A percentile compares a stretch with the other conserved stretches of the same genome.
phyloP scores from a whole-genome alignment of 2,329 filamentous ascomycete genomes.

The Verticillium longisporum region DNA sequence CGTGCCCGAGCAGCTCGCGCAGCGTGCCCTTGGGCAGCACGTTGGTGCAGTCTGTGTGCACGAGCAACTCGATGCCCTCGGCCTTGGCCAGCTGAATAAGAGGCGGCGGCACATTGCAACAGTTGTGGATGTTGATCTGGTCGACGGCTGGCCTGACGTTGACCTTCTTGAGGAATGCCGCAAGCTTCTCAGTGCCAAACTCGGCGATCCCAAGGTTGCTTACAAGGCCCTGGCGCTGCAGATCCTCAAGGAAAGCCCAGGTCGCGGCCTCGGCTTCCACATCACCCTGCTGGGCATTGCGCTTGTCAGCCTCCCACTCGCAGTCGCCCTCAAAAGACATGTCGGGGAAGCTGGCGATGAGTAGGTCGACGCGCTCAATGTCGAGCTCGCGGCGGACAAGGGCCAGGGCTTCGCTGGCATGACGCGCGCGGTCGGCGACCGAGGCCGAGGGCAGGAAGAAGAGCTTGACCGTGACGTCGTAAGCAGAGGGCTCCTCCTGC shows the following conservation, averaged over 20 bases:
- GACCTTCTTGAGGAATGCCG: conserved; percentile 67
- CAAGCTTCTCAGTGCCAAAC: conserved; percentile 78
- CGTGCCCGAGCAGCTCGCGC: conserved; percentile 72
- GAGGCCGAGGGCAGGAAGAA: conserved; percentile 79
- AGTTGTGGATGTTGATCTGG: conserved; percentile 94
- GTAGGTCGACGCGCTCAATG: conserved; percentile 69
- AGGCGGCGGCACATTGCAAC: conserved; percentile 89
- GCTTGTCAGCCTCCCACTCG: conserved; percentile 65
- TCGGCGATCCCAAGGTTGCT: conserved; percentile 78
- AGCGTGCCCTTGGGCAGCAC: conserved; percentile 82
- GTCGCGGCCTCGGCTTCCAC: conserved; percentile 63
- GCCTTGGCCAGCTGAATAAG: conserved; percentile 79
- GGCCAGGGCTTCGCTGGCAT: conserved; percentile 71
- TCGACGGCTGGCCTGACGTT: conserved; percentile 73
- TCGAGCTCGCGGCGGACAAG: conserved; percentile 76
- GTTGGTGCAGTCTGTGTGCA: conserved; percentile 90
- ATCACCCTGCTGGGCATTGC: conserved; percentile 54
- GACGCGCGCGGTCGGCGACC: conserved; percentile 54
- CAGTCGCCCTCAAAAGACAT: conserved; percentile 91
- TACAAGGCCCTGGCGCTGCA: conserved; percentile 66
- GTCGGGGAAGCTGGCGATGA: conserved; percentile 89
- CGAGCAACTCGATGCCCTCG: conserved; percentile 77
- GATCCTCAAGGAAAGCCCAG: conserved; percentile 65
- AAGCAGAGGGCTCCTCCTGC: conserved; percentile 73
- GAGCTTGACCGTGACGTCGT: conserved; percentile 92